Evolutionary conservation across 176 grass and related monocot genomes (phyloP).

Genomic region (Tuctoria greenei): DNA sequence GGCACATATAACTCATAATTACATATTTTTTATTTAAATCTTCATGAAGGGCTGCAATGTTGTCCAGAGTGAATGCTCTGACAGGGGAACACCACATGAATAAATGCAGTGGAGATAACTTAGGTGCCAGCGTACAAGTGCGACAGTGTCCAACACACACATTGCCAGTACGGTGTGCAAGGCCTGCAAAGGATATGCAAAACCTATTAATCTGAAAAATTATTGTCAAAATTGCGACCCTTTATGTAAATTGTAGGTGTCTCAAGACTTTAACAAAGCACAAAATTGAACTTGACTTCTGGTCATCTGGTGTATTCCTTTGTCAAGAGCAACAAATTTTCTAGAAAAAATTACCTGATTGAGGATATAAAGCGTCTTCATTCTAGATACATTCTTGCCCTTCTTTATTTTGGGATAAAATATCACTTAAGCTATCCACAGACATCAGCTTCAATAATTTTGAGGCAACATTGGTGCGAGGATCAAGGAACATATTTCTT

Average conservation of each 20-base stretch:
- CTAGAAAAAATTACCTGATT: constrained; percentile 9
- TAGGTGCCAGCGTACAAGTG: neutral
- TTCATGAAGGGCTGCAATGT: neutral
- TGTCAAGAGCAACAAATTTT: neutral
- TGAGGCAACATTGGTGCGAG: constrained; percentile 20
- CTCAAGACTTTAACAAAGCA: constrained; percentile 6
- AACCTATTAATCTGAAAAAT: constrained; percentile 1
- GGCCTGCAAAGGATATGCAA: constrained; percentile 27
- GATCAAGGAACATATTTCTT: constrained; percentile 35
- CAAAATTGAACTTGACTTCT: neutral
- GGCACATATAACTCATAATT: neutral
- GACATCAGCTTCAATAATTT: constrained; percentile 43
- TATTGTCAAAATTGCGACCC: neutral
- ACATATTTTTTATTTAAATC: constrained; percentile 5
- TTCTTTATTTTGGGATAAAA: neutral
- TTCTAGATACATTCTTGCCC: neutral
- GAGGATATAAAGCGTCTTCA: neutral
- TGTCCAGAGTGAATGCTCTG: constrained; percentile 11
- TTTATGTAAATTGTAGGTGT: constrained; percentile 20
- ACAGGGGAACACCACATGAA: constrained; percentile 22
- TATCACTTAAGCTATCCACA: constrained; percentile 10
- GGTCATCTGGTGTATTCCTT: constrained; percentile 12
- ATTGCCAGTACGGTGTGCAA: neutral
- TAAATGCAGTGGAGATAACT: neutral
- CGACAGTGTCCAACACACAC: neutral